Base-by-base conservation (phyloP, 2,329 filamentous ascomycete genomes). In the Fusarium poae region DNA sequence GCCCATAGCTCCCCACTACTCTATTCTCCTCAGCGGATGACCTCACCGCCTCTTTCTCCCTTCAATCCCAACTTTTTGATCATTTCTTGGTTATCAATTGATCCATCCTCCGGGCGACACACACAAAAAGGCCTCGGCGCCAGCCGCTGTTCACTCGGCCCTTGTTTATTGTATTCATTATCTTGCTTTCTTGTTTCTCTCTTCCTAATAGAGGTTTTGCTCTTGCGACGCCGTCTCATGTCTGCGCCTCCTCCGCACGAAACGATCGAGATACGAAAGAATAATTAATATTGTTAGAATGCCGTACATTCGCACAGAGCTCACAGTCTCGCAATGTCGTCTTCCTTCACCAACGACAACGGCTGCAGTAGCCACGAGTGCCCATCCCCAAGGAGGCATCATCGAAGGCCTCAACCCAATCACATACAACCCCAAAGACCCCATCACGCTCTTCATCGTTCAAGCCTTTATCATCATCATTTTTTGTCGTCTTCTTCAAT, bases 391-490 rank as follows among this genome's bases (percentile, higher is more conserved):
- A 67, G 83, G 82, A 56, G 92, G 92, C 67, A 86, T 95, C 62
- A 82, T 95, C 43, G 91, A 93, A 68, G 89, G 89, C 43, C 80
- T 86, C 53, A 89, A 93, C 67, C 92, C 92, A 2, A 84, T 90
- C 76, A 85, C 30, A 12, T 93, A 91, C 79, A 88, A 91, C 71
- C 74, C 89, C 13, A 90, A 87, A 59, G 90, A 93, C 69, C 92
- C 92, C 9, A 89, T 94, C 65, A 87, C 88, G 45, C 72, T 74
- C 53, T 74, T 64, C 50, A 64, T 67, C 39, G 39, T 72, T 16
- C 57, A 82, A 75, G 79, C 77, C 45, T 66, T 77, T 49, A 88
- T 86, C 37, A 82, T 82, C 57, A 77, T 85, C 65, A 80, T 85
- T 35, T 80, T 85, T 48, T 85, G 83, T 50, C 79, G 84, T 53